These are phyloP conservation scores for Aciculosporium take DNA, from an alignment of 2,329 filamentous ascomycete genomes.

Conservation along the genomic window DNA sequence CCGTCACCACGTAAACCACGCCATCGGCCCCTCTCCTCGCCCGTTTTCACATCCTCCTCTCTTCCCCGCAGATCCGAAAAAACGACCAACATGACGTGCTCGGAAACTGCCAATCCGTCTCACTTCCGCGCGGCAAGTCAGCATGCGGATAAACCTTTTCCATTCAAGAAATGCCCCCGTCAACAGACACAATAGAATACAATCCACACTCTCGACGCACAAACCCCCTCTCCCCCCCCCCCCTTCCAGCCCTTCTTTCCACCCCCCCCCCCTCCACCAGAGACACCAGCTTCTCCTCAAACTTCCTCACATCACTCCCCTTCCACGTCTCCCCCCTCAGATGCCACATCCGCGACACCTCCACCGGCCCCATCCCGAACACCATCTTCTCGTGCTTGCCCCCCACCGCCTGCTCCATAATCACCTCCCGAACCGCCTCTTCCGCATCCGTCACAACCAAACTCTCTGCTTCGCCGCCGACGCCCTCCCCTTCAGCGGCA, in stretches of 20 bases:
- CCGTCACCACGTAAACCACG: too few species aligned
- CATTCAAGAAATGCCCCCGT: too few species aligned
- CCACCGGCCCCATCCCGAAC: constrained; percentile 19
- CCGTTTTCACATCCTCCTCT: too few species aligned
- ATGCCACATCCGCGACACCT: constrained; percentile 22
- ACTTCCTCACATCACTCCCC: constrained; percentile 19
- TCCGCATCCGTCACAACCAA: constrained; percentile 19
- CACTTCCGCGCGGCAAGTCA: too few species aligned
- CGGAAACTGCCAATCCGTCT: too few species aligned
- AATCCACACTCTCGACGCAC: too few species aligned
- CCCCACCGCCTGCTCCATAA: constrained; percentile 19
- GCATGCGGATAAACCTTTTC: too few species aligned
- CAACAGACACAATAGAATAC: too few species aligned
- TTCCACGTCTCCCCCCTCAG: constrained; percentile 24
- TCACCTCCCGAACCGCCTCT: constrained; percentile 18
- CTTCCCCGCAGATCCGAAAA: too few species aligned
- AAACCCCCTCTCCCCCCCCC: background rate
- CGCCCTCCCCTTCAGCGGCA: background rate
- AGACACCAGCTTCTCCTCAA: constrained; percentile 25
- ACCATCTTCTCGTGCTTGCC: constrained; percentile 24
- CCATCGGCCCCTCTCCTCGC: too few species aligned
- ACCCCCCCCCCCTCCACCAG: constrained; percentile 13
- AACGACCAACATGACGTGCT: too few species aligned
- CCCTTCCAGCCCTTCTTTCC: background rate
- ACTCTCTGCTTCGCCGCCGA: background rate